These are phyloP conservation scores for Ophiostoma pallidulum DNA, from an alignment of 2,329 filamentous ascomycete genomes.

Conservation along the genomic window DNA sequence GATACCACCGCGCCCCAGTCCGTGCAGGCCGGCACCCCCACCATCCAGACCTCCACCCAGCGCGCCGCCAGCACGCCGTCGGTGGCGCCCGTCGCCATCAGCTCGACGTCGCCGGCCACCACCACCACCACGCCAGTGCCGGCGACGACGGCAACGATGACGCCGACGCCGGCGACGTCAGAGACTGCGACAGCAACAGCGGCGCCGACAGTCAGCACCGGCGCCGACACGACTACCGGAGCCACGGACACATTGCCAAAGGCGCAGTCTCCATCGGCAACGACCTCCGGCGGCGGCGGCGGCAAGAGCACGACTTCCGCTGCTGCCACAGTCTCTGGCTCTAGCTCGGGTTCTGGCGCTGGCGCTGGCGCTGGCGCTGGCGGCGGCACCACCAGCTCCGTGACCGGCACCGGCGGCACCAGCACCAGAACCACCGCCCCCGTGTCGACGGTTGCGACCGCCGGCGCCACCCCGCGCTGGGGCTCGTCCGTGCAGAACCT, in stretches of 20 bases:
- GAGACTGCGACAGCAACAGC: background rate
- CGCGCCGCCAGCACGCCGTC: slow-evolving; percentile 2
- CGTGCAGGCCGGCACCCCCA: slow-evolving; percentile 2
- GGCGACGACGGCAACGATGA: background rate
- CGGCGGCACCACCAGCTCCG: background rate
- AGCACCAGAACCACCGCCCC: background rate
- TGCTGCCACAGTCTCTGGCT: background rate
- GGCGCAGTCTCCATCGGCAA: background rate
- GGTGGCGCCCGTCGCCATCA: slow-evolving; percentile 1
- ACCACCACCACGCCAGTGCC: background rate
- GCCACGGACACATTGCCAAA: background rate
- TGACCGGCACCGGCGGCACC: background rate
- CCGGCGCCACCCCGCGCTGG: background rate
- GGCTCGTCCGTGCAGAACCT: background rate
- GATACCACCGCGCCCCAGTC: slow-evolving; percentile 1
- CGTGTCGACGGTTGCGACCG: background rate
- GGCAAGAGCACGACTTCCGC: too few relatives aligned
- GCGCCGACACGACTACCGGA: background rate
- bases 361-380: background rate
- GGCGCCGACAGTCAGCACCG: background rate
- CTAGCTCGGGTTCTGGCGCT: background rate
- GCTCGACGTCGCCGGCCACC: background rate
- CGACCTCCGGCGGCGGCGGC: background rate
- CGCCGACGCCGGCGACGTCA: background rate
- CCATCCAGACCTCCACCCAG: slow-evolving; percentile 12